Conservation (phyloP, 2,329 filamentous ascomycete species). For the Didymella keratinophila region DNA sequence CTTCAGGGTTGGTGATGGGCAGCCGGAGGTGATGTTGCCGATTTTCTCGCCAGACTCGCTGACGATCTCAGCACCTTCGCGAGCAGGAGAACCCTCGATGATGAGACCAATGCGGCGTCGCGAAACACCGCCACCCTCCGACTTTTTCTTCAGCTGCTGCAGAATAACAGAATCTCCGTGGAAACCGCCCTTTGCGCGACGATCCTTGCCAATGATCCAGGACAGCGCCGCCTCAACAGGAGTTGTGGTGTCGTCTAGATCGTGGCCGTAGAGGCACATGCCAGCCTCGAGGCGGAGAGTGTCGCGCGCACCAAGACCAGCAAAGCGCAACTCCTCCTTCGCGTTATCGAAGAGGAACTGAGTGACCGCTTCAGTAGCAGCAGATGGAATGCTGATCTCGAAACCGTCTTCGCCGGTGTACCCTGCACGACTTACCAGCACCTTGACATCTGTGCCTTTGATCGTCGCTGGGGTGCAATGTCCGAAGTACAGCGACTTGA, state of each 20-base stretch:
- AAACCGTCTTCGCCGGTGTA: constrained; percentile 99
- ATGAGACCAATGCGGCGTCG: constrained; percentile 82
- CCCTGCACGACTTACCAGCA: constrained; percentile 85
- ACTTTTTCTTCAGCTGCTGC: constrained; percentile 75
- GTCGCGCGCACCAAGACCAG: constrained; percentile 89
- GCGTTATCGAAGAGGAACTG: constrained; percentile 71
- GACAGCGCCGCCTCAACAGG: constrained; percentile 71
- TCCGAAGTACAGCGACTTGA: constrained; percentile 79
- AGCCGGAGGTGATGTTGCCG: constrained; percentile 86
- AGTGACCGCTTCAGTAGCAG: constrained; percentile 70
- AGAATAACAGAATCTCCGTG: constrained; percentile 83
- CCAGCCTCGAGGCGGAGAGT: constrained; percentile 93
- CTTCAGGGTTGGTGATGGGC: constrained; percentile 83
- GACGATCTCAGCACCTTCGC: constrained; percentile 85
- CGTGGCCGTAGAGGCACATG: constrained; percentile 99
- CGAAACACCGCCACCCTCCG: constrained; percentile 73
- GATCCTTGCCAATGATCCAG: constrained; percentile 87
- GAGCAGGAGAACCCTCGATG: constrained; percentile 84
- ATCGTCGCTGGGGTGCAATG: constrained; percentile 73
- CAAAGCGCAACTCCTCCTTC: constrained; percentile 74
- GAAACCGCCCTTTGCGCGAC: constrained; percentile 76
- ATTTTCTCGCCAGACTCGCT: constrained; percentile 70
- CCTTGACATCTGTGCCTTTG: constrained; percentile 60
- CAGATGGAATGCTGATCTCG: constrained; percentile 84
- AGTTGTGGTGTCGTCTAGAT: constrained; percentile 81